These are phyloP conservation scores for Euptelea pleiosperma DNA, from an alignment of 164 flowering plant genomes.

Conservation along the genomic window DNA sequence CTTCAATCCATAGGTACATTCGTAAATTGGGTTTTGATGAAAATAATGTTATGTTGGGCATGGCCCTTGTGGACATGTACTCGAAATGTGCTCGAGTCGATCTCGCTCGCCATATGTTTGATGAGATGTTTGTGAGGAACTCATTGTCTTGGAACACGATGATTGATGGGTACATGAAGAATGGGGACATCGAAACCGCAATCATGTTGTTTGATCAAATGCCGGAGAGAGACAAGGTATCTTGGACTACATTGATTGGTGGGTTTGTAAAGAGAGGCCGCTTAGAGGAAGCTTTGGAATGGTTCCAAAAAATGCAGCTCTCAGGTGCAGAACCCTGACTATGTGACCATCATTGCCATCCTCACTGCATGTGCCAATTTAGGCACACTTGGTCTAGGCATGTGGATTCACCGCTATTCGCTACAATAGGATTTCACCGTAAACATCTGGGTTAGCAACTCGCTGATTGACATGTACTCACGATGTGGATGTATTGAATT, in stretches of 20 bases:
- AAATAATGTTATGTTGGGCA: constrained; percentile 49
- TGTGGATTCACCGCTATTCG: constrained; percentile 48
- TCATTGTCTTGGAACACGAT: constrained; percentile 58
- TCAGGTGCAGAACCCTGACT: constrained; percentile 50
- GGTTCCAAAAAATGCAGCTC: constrained; percentile 49
- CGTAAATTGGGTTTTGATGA: constrained; percentile 41
- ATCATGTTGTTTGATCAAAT: constrained; percentile 49
- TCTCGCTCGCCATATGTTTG: constrained; percentile 41
- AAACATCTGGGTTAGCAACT: constrained; percentile 39
- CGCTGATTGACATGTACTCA: constrained; percentile 62
- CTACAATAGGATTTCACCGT: constrained; percentile 21
- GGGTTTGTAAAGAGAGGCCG: constrained; percentile 49
- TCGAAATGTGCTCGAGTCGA: constrained; percentile 34
- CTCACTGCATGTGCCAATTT: constrained; percentile 55
- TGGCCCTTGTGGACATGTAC: constrained; percentile 48
- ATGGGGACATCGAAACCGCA: constrained; percentile 36
- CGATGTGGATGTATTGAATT: constrained; percentile 57
- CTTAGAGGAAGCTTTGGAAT: constrained; percentile 42
- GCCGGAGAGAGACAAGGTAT: constrained; percentile 51
- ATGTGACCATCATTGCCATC: constrained; percentile 49
- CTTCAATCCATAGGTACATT: constrained; percentile 40
- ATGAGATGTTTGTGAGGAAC: constrained; percentile 40
- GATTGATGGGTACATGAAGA: constrained; percentile 63
- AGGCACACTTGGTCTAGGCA: constrained; percentile 46
- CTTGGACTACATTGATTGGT: constrained; percentile 58